Evolutionary conservation across 495 filamentous ascomycete species (phyloP).

Genomic region (Penicillium odoratum): DNA sequence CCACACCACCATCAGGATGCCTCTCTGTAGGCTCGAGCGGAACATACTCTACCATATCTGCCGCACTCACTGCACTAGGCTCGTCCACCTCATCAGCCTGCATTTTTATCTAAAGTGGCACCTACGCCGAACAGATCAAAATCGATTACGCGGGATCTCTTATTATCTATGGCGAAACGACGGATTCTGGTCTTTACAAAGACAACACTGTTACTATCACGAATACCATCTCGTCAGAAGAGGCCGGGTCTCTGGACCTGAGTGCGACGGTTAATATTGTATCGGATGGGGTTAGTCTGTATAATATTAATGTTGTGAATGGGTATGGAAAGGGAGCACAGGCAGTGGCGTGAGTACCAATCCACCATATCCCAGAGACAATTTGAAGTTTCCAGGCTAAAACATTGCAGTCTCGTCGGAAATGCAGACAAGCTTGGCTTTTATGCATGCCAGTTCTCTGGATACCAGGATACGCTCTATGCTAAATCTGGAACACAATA

Average conservation of each 20-base stretch:
- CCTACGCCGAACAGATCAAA: slow-evolving; percentile 52
- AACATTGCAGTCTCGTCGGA: slow-evolving; percentile 41
- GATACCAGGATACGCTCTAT: slow-evolving; percentile 66
- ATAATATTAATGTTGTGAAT: slow-evolving; percentile 66
- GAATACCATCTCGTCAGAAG: slow-evolving; percentile 46
- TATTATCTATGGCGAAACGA: slow-evolving; percentile 57
- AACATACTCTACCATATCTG: slow-evolving; percentile 29
- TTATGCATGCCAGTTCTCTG: slow-evolving; percentile 58
- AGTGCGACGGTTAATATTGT: slow-evolving; percentile 59
- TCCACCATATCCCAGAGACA: neutral
- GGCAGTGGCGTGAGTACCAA: slow-evolving; percentile 34
- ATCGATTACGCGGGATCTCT: slow-evolving; percentile 38
- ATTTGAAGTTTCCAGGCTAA: neutral
- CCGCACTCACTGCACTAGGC: slow-evolving; percentile 26
- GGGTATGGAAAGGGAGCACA: slow-evolving; percentile 35
- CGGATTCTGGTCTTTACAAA: slow-evolving; percentile 53
- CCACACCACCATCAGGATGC: slow-evolving; percentile 30
- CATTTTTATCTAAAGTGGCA: slow-evolving; percentile 42
- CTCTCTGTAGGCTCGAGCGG: slow-evolving; percentile 27
- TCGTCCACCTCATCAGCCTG: slow-evolving; percentile 27
- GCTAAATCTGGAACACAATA: slow-evolving; percentile 58
- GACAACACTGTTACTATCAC: slow-evolving; percentile 64
- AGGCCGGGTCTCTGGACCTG: slow-evolving; percentile 43
- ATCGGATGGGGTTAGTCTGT: slow-evolving; percentile 51
- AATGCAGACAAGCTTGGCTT: slow-evolving; percentile 54